Base-by-base conservation (phyloP, 164 flowering plant species). In the Warburgia ugandensis region DNA sequence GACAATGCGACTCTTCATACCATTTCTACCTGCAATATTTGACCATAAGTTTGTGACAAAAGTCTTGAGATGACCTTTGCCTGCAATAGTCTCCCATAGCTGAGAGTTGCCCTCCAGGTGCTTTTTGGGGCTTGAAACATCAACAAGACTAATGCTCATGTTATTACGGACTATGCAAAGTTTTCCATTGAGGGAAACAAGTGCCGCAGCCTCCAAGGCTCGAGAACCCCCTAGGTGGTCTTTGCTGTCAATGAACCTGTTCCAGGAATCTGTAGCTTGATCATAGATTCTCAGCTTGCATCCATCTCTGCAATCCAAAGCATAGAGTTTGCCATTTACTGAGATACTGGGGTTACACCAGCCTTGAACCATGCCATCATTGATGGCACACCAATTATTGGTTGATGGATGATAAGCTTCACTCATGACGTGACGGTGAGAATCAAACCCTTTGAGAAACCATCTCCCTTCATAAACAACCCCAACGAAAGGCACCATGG, bases 331-430 rank as follows among this genome's bases (percentile, higher is more conserved):
- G 21, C 94, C 96, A 31, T 86, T 73, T 61, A 87, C 61, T 29
- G 84, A 77, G 54, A 80, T 77, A 63, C 97, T 75, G 10, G 97
- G 97, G 64, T 86, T 91, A 26, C 96, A 80, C 97, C 97, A 91
- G 35, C 94, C 94, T 22, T 81, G 56, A 46, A 84, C 80, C 96
- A 87, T 71, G 50, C 94, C 97, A 31, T 79, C 82, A 62, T 72
- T 73, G 13, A 80, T 59, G 5, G 87, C 61, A 37, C 57, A 54
- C 97, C 97, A 91, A 27, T 54, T 50, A 57, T 84, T 76, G 29
- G 75, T 75, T 62, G 81, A 90, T 0, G 92, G 98, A 45, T 54
- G 51, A 64, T 84, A 91, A 19, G 80, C 95, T 70, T 91, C 98
- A 63, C 95, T 81, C 83, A 85, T 69, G 48, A 91, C 95, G 67